These are phyloP conservation scores for Leptographium radiaticola DNA, from an alignment of 2,329 filamentous ascomycete species.

Conservation along the genomic window DNA sequence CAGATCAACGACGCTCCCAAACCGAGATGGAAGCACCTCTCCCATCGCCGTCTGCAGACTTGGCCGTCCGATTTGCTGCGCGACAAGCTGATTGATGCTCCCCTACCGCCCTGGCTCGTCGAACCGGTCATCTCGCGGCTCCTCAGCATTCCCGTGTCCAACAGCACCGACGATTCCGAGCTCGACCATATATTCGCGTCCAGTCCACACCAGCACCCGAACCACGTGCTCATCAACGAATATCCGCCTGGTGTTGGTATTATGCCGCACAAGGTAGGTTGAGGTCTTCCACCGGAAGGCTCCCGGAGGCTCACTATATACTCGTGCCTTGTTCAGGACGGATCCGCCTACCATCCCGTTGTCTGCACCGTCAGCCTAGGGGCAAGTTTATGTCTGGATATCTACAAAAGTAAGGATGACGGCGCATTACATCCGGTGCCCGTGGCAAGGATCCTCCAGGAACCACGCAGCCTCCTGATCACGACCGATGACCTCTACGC, in stretches of 20 bases:
- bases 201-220: constrained; percentile 65
- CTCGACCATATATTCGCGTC: constrained; percentile 36
- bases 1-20: constrained; percentile 51
- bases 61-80: constrained; percentile 75
- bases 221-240: constrained; percentile 90
- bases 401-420: constrained; percentile 52
- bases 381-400: constrained; percentile 61
- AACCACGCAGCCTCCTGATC: constrained; percentile 68
- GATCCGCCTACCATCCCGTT: constrained; percentile 70
- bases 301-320: not conserved
- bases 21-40: constrained; percentile 73
- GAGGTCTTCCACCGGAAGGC: not conserved
- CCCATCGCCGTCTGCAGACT: constrained; percentile 81
- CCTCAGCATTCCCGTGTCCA: constrained; percentile 27
- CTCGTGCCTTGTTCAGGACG: constrained; percentile 42
- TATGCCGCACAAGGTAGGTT: constrained; percentile 68
- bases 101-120: constrained; percentile 63
- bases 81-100: constrained; percentile 60
- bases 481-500: constrained; percentile 58
- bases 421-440: constrained; percentile 40
- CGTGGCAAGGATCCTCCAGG: constrained; percentile 57
- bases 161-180: constrained; percentile 4
- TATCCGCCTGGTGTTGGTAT: constrained; percentile 85
- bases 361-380: constrained; percentile 87
- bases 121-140: constrained; percentile 54